phyloP scores from a whole-genome alignment of 163 green algal genomes.

The Coccomyxa subellipsoidea region DNA sequence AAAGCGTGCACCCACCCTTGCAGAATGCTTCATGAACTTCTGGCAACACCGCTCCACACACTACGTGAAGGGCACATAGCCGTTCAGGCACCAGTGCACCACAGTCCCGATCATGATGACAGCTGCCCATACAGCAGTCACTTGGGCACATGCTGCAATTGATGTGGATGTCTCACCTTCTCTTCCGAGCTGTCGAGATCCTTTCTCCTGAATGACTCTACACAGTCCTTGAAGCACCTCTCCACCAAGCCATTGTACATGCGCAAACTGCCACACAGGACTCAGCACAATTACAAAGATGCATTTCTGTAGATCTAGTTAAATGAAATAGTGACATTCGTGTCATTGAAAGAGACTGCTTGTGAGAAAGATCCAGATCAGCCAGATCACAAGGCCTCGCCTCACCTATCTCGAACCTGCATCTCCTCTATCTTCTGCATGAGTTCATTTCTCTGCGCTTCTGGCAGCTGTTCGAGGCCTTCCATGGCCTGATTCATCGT shows the following conservation, averaged over 20 bases:
- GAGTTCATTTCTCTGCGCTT: slow-evolving; percentile 69
- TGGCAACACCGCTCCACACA: slow-evolving; percentile 88
- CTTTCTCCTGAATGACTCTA: slow-evolving; percentile 90
- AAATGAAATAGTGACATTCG: too few relatives aligned
- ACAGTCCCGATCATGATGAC: too few relatives aligned
- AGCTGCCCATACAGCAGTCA: background rate
- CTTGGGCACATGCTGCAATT: background rate
- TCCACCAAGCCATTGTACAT: slow-evolving; percentile 99
- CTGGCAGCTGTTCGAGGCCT: slow-evolving; percentile 56
- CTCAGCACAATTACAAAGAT: too few relatives aligned
- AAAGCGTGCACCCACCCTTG: slow-evolving; percentile 86
- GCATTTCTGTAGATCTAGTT: too few relatives aligned
- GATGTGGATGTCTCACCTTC: slow-evolving; percentile 47
- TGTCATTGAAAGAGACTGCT: too few relatives aligned
- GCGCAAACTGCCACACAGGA: slow-evolving; percentile 64
- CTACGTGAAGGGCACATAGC: slow-evolving; percentile 46
- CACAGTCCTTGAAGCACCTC: slow-evolving; percentile 92
- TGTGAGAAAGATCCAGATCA: background rate
- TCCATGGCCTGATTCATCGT: slow-evolving; percentile 40
- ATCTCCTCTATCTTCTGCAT: slow-evolving; percentile 78
- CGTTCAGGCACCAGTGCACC: background rate
- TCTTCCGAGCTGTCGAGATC: slow-evolving; percentile 89
- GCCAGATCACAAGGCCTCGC: background rate
- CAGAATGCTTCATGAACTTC: slow-evolving; percentile 96
- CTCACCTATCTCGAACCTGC: slow-evolving; percentile 87